Conservation (phyloP, 257 asterid genomes). For the Salvia miltiorrhiza region DNA sequence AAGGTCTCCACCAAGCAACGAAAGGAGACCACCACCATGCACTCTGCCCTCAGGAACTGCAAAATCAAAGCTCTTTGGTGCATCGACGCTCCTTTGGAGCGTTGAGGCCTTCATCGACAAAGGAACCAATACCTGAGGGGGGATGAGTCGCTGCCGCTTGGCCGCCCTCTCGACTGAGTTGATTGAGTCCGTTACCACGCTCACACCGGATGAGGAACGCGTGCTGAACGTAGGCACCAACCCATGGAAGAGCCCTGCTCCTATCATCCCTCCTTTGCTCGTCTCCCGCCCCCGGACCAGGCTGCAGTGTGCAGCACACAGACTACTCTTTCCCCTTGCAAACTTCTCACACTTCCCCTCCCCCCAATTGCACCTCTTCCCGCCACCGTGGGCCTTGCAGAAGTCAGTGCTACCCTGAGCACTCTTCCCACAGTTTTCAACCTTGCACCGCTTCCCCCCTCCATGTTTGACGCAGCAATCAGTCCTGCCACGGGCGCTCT, state of each 20-base stretch:
- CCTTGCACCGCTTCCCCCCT: slow-evolving; percentile 81
- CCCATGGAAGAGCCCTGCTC: slow-evolving; percentile 76
- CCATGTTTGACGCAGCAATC: slow-evolving; percentile 88
- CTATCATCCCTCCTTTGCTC: slow-evolving; percentile 51
- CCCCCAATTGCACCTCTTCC: slow-evolving; percentile 85
- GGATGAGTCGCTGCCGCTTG: slow-evolving; percentile 59
- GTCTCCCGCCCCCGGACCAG: slow-evolving; percentile 51
- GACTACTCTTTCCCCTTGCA: slow-evolving; percentile 83
- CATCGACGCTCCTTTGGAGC: slow-evolving; percentile 32
- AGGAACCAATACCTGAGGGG: slow-evolving; percentile 88
- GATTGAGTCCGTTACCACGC: slow-evolving; percentile 52
- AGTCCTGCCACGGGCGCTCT: slow-evolving; percentile 91
- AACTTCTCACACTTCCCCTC: slow-evolving; percentile 83
- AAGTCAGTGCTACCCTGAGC: slow-evolving; percentile 95
- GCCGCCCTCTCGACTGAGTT: slow-evolving; percentile 40
- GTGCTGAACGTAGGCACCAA: slow-evolving; percentile 46
- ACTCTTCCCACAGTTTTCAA: slow-evolving; percentile 83
- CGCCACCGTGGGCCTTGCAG: slow-evolving; percentile 98
- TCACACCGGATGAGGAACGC: slow-evolving; percentile 47
- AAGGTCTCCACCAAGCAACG: slow-evolving; percentile 71
- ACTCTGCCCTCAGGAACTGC: slow-evolving; percentile 81
- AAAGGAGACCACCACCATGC: slow-evolving; percentile 91
- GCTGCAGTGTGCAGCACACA: slow-evolving; percentile 88
- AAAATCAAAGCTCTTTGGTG: slow-evolving; percentile 31
- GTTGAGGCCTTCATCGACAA: slow-evolving; percentile 72